Evolutionary conservation across 2,329 filamentous ascomycete species (phyloP).

Genomic region (Botrytis fabae): DNA sequence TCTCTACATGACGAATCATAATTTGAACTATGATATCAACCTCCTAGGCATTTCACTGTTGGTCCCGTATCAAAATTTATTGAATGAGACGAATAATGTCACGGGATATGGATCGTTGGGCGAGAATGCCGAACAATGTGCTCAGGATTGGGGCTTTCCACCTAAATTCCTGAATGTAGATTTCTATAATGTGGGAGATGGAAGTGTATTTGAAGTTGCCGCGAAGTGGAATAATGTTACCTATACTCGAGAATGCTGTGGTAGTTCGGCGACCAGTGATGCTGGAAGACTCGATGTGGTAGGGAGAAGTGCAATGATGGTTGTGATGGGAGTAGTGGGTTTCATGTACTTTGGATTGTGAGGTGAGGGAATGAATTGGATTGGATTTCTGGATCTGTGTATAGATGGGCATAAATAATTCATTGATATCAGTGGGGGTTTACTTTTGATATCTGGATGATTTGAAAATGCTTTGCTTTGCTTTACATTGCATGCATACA

Average conservation of each 20-base stretch:
- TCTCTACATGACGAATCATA: slow-evolving; percentile 87
- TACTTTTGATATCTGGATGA: not conserved
- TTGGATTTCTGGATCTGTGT: not conserved
- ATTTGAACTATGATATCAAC: slow-evolving; percentile 76
- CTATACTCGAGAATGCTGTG: slow-evolving; percentile 62
- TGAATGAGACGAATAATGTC: slow-evolving; percentile 72
- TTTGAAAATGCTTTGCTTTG: not conserved
- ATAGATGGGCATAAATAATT: not conserved
- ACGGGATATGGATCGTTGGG: slow-evolving; percentile 68
- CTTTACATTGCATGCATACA: not conserved
- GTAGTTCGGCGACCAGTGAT: slow-evolving; percentile 34
- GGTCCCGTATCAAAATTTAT: slow-evolving; percentile 68
- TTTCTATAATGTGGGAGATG: slow-evolving; percentile 70
- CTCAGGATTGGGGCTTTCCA: slow-evolving; percentile 60
- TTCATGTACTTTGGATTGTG: slow-evolving; percentile 3
- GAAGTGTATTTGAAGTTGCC: slow-evolving; percentile 76
- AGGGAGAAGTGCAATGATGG: not conserved
- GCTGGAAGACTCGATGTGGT: not conserved
- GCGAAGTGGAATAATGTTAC: slow-evolving; percentile 71
- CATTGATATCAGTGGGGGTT: not conserved
- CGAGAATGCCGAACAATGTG: slow-evolving; percentile 61
- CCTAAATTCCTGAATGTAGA: slow-evolving; percentile 83
- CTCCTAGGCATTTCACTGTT: slow-evolving; percentile 64
- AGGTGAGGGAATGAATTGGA: not conserved
- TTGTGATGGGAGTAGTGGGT: not conserved